These are phyloP conservation scores for Zychaea mexicana DNA, from an alignment of 371 early-diverging fungal species.

Conservation along the genomic window DNA sequence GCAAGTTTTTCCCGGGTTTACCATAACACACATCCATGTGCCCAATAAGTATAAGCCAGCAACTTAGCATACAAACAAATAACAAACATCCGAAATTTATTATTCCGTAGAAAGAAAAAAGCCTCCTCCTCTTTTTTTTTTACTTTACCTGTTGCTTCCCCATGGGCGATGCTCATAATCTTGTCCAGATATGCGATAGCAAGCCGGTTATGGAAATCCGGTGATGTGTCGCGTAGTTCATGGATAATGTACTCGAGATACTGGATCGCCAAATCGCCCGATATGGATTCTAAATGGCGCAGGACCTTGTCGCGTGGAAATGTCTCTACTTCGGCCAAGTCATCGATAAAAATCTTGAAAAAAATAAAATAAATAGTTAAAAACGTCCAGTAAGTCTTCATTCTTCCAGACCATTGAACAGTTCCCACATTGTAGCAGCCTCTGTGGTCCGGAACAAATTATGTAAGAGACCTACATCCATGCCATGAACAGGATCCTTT, in stretches of 20 bases:
- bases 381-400: no score
- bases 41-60: no score
- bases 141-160: no score
- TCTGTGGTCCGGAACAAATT: no score
- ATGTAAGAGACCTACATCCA: slow-evolving; percentile 61
- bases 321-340: slow-evolving; percentile 59
- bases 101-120: background rate
- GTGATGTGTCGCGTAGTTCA: slow-evolving; percentile 64
- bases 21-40: background rate
- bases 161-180: slow-evolving; percentile 19
- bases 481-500: slow-evolving; percentile 65
- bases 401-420: background rate
- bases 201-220: slow-evolving; percentile 82
- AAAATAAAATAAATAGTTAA: background rate
- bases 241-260: slow-evolving; percentile 83
- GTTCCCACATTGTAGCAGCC: background rate
- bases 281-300: slow-evolving; percentile 62
- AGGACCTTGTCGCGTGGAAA: slow-evolving; percentile 58
- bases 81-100: background rate
- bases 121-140: no score
- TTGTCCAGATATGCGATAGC: slow-evolving; percentile 71
- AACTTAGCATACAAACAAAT: background rate
- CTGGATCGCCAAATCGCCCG: slow-evolving; percentile 63
- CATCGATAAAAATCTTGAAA: slow-evolving; percentile 76
- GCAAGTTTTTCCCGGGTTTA: background rate